Conservation (phyloP, 2,329 filamentous ascomycete species). For the Nothophoma quercina region DNA sequence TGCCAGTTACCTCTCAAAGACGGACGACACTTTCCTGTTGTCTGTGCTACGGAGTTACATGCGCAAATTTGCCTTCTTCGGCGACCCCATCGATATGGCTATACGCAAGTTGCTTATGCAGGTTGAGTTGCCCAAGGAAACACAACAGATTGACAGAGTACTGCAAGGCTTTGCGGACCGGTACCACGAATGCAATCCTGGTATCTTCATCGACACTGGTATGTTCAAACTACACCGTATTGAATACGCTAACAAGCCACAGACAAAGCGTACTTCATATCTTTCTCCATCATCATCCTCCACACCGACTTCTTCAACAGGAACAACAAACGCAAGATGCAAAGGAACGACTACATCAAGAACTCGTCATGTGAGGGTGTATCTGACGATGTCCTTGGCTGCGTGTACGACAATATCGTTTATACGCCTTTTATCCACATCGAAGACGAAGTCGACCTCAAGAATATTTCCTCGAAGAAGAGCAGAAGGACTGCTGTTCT, state of each 20-base stretch:
- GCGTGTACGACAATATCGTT: slow-evolving; percentile 97
- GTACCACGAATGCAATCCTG: slow-evolving; percentile 98
- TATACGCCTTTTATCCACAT: slow-evolving; percentile 99
- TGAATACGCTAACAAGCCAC: slow-evolving; percentile 28
- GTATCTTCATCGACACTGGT: slow-evolving; percentile 83
- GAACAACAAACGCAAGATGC: slow-evolving; percentile 99
- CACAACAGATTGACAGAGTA: slow-evolving; percentile 95
- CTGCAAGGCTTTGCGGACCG: slow-evolving; percentile 93
- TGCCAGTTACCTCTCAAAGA: slow-evolving; percentile 84
- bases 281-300: slow-evolving; percentile 93
- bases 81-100: slow-evolving; percentile 97
- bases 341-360: slow-evolving; percentile 92
- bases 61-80: slow-evolving; percentile 93
- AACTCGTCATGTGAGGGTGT: slow-evolving; percentile 92
- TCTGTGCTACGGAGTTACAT: slow-evolving; percentile 93
- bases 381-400: slow-evolving; percentile 91
- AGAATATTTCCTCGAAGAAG: slow-evolving; percentile 74
- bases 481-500: slow-evolving; percentile 69
- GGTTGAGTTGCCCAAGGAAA: slow-evolving; percentile 94
- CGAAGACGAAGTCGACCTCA: slow-evolving; percentile 86
- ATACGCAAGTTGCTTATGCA: slow-evolving; percentile 96
- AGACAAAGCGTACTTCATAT: slow-evolving; percentile 98
- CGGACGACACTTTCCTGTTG: slow-evolving; percentile 81
- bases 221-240: slow-evolving; percentile 22
- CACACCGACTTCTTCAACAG: slow-evolving; percentile 99